phyloP scores from a whole-genome alignment of 2,329 filamentous ascomycete genomes.

The Aspergillus novofumigatus region DNA sequence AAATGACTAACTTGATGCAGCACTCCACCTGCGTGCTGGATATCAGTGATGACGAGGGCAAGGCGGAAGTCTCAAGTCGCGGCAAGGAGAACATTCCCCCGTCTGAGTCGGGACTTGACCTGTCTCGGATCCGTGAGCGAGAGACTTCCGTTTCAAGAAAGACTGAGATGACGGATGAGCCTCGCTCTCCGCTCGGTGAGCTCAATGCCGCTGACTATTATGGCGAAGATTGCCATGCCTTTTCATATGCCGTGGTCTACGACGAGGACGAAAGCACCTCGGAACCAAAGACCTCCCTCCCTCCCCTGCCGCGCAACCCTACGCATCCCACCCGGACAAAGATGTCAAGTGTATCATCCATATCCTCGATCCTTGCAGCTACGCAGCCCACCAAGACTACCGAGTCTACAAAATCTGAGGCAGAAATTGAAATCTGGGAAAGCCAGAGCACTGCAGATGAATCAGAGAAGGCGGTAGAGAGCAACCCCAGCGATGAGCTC shows the following conservation, averaged over 20 bases:
- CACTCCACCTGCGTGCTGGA: slow-evolving; percentile 84
- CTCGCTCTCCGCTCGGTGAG: slow-evolving; percentile 63
- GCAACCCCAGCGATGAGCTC: background rate
- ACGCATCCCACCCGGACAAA: slow-evolving; percentile 14
- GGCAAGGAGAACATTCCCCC: slow-evolving; percentile 96
- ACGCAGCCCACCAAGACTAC: slow-evolving; percentile 19
- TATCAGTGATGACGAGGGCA: slow-evolving; percentile 78
- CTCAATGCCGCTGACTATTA: slow-evolving; percentile 66
- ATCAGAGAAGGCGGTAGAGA: slow-evolving; percentile 10
- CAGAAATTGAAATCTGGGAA: slow-evolving; percentile 64
- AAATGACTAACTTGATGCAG: slow-evolving; percentile 88
- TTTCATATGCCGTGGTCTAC: slow-evolving; percentile 59
- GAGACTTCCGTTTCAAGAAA: slow-evolving; percentile 19
- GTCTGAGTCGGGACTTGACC: slow-evolving; percentile 53
- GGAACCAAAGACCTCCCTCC: slow-evolving; percentile 14
- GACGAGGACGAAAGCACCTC: slow-evolving; percentile 32
- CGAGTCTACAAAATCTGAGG: slow-evolving; percentile 48
- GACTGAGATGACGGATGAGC: slow-evolving; percentile 60
- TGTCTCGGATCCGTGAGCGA: slow-evolving; percentile 39
- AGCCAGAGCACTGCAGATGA: slow-evolving; percentile 62
- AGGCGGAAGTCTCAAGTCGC: slow-evolving; percentile 49
- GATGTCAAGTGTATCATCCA: slow-evolving; percentile 23
- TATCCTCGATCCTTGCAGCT: slow-evolving; percentile 22
- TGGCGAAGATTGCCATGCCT: slow-evolving; percentile 60
- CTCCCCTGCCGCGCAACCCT: slow-evolving; percentile 6